A percentile compares a stretch with the other conserved stretches of the same genome.
Evolutionary conservation across 768 basidiomycete species (phyloP).

Genomic region (Pulveroboletus sp.): DNA sequence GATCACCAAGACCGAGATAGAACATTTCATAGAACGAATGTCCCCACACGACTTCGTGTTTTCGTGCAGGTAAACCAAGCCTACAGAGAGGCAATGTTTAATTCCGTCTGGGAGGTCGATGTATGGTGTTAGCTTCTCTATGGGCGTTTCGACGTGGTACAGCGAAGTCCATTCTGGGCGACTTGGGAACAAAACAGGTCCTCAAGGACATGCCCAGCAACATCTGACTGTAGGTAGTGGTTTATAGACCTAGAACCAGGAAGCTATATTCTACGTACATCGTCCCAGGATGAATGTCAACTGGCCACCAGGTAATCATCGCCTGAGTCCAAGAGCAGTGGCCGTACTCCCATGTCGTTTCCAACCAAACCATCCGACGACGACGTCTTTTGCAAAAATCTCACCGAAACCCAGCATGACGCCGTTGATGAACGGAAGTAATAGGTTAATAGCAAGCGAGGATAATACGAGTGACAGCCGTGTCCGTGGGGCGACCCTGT

Average conservation of each 20-base stretch:
- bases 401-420: conserved; percentile 97
- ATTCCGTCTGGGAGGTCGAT: conserved; percentile 26
- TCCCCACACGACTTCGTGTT: too few relatives aligned
- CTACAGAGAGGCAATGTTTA: conserved; percentile 24
- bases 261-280: conserved; percentile 1
- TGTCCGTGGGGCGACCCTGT: conserved; percentile 59
- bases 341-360: conserved; percentile 27
- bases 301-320: conserved; percentile 7
- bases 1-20: conserved; percentile 81
- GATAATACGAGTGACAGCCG: conserved; percentile 66
- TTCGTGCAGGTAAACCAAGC: background rate
- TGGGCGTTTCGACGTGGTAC: background rate
- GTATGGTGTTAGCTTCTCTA: background rate
- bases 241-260: background rate
- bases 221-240: conserved; percentile 36
- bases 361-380: conserved; percentile 52
- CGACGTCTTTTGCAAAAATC: conserved; percentile 80
- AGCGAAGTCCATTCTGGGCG: conserved; percentile 58
- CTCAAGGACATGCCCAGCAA: conserved; percentile 52
- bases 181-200: conserved; percentile 58
- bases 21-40: conserved; percentile 70
- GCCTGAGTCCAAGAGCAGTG: conserved; percentile 25
- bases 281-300: background rate
- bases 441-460: conserved; percentile 76
- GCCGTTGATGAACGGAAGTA: conserved; percentile 87